phyloP scores from a whole-genome alignment of 2,329 filamentous ascomycete genomes.

The Mariannaea sp. region DNA sequence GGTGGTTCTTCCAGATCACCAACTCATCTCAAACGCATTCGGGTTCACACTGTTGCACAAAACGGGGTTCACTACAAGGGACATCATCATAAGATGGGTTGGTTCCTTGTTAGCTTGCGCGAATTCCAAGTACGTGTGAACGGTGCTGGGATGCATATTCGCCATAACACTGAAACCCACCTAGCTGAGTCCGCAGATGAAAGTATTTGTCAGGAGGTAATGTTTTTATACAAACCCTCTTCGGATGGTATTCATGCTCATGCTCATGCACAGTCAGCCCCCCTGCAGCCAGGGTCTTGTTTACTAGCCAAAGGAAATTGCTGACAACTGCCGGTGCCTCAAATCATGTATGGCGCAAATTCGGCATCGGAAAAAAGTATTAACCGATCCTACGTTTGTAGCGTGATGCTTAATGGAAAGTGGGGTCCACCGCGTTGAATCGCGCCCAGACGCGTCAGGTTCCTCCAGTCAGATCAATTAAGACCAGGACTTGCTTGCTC shows the following conservation, averaged over 20 bases:
- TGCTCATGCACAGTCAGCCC: too few relatives aligned
- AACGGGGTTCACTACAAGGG: slow-evolving; percentile 1
- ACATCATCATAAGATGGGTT: slow-evolving; percentile 15
- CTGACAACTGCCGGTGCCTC: too few relatives aligned
- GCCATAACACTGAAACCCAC: too few relatives aligned
- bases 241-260: too few relatives aligned
- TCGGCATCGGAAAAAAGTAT: slow-evolving; percentile 8
- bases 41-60: slow-evolving; percentile 2
- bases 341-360: too few relatives aligned
- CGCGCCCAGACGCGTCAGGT: slow-evolving; percentile 10
- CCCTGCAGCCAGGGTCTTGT: too few relatives aligned
- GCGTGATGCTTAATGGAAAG: too few relatives aligned
- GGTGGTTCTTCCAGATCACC: background rate
- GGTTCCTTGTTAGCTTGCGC: slow-evolving; percentile 25
- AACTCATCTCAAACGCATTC: slow-evolving; percentile 1
- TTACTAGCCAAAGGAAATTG: too few relatives aligned
- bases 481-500: background rate
- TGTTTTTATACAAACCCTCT: too few relatives aligned
- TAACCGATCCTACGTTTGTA: slow-evolving; percentile 1
- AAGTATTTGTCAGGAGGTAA: too few relatives aligned
- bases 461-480: slow-evolving; percentile 6
- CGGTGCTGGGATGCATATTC: slow-evolving; percentile 4
- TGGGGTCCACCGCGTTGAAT: slow-evolving; percentile 12
- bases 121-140: slow-evolving; percentile 23
- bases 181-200: too few relatives aligned